Percentiles rank a stretch among this genome's conserved stretches.
Evolutionary conservation across 495 filamentous ascomycete species (phyloP).

Genomic region (Chlorociboria aeruginascens): DNA sequence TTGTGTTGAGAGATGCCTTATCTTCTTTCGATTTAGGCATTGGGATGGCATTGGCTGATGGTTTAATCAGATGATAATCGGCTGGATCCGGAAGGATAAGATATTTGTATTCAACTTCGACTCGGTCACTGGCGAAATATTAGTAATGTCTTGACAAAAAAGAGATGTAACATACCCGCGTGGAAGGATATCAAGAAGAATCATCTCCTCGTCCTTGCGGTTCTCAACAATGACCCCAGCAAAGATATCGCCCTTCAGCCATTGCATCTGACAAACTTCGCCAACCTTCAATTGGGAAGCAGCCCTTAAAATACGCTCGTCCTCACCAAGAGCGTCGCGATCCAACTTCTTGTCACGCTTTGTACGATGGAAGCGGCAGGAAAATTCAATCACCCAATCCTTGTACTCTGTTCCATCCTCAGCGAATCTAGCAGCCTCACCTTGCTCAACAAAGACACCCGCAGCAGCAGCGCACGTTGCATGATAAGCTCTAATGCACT

Average conservation of each 20-base stretch:
- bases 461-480: constrained; percentile 87
- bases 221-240: constrained; percentile 86
- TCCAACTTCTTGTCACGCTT: constrained; percentile 66
- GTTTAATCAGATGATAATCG: constrained; percentile 50
- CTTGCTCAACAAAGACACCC: constrained; percentile 82
- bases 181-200: constrained; percentile 77
- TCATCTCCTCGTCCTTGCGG: constrained; percentile 55
- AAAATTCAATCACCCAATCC: constrained; percentile 78
- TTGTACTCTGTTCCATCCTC: constrained; percentile 89
- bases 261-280: constrained; percentile 83
- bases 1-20: constrained; percentile 44
- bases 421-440: constrained; percentile 71
- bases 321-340: constrained; percentile 54
- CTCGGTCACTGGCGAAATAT: constrained; percentile 32
- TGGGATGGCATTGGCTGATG: constrained; percentile 44
- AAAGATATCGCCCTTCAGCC: constrained; percentile 73
- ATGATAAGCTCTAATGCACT: constrained; percentile 89
- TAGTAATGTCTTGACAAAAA: constrained; percentile 21
- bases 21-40: constrained; percentile 42
- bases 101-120: constrained; percentile 73
- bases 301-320: constrained; percentile 54
- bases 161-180: constrained; percentile 45
- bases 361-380: constrained; percentile 84
- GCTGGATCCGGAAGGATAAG: constrained; percentile 53
- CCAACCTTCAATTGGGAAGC: constrained; percentile 56